A percentile compares a stretch with the other conserved stretches of the same genome.
Conservation (phyloP, 2,329 filamentous ascomycete species). For the Aureobasidium zeae region DNA sequence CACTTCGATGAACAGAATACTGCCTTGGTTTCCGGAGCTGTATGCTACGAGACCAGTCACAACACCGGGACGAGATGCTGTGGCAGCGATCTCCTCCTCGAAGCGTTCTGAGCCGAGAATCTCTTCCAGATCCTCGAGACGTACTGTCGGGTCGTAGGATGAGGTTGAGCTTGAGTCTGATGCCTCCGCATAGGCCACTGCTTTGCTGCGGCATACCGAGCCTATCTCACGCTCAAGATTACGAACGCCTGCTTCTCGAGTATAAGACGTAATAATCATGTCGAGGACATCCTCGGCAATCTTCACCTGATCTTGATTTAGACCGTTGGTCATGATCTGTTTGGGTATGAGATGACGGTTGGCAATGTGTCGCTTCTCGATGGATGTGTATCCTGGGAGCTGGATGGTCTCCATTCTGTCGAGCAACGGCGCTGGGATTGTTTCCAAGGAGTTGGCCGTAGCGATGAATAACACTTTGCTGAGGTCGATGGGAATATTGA, state of each 20-base stretch:
- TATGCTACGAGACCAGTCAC: conserved; percentile 96
- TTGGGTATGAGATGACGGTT: conserved; percentile 90
- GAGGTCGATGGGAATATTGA: conserved; percentile 89
- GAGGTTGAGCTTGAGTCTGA: conserved; percentile 60
- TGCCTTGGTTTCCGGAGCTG: conserved; percentile 82
- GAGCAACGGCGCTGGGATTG: conserved; percentile 84
- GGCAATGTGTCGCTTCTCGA: conserved; percentile 95
- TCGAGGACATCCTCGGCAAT: conserved; percentile 79
- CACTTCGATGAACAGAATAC: conserved; percentile 96
- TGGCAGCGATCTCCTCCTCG: conserved; percentile 91
- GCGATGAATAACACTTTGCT: conserved; percentile 97
- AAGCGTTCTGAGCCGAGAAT: conserved; percentile 91
- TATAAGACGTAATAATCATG: conserved; percentile 94
- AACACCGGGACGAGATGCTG: conserved; percentile 70
- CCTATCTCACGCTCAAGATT: conserved; percentile 94
- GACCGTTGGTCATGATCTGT: conserved; percentile 83
- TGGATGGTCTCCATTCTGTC: conserved; percentile 97
- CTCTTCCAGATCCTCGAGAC: conserved; percentile 71
- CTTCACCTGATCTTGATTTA: conserved; percentile 62
- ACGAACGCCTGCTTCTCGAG: conserved; percentile 88
- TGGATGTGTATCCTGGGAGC: conserved; percentile 87
- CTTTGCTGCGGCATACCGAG: conserved; percentile 87
- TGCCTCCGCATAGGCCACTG: conserved; percentile 87
- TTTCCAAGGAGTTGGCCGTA: conserved; percentile 89
- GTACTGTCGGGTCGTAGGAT: conserved; percentile 62